These are phyloP conservation scores for Kalaharituber pfeilii DNA, from an alignment of 2,329 filamentous ascomycete species.

Conservation along the genomic window DNA sequence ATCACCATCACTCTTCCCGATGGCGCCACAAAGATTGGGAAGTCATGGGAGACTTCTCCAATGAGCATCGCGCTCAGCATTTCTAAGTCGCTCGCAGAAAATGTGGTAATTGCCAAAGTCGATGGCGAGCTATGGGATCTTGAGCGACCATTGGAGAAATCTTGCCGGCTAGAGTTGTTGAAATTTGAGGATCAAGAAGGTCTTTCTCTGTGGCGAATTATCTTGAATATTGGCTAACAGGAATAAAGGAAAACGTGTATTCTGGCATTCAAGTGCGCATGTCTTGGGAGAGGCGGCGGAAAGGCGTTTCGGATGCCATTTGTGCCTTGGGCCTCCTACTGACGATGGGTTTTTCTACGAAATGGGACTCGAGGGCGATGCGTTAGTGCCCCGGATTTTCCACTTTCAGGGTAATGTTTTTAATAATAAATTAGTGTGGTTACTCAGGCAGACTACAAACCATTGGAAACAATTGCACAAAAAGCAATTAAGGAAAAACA, in stretches of 20 bases:
- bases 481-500: constrained; percentile 94
- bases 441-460: constrained; percentile 62
- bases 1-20: constrained; percentile 59
- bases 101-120: constrained; percentile 69
- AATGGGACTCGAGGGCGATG: constrained; percentile 49
- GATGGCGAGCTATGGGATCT: constrained; percentile 86
- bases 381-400: not conserved
- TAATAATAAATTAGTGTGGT: constrained; percentile 36
- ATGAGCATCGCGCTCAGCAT: constrained; percentile 59
- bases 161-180: constrained; percentile 68
- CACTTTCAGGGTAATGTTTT: constrained; percentile 5
- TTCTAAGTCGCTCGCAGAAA: constrained; percentile 69
- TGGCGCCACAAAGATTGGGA: constrained; percentile 53
- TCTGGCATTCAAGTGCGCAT: constrained; percentile 95
- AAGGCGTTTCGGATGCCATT: constrained; percentile 71
- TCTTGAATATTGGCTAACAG: constrained; percentile 15
- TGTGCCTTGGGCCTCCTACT: constrained; percentile 86
- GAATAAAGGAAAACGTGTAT: constrained; percentile 66
- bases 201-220: constrained; percentile 3
- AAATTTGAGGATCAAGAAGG: constrained; percentile 49
- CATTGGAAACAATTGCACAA: constrained; percentile 60
- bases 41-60: constrained; percentile 83
- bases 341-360: constrained; percentile 94
- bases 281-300: constrained; percentile 91
- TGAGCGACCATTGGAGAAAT: constrained; percentile 72